Percentiles rank a stretch among this genome's conserved stretches.
Conservation (phyloP, 225 moss, liverwort and hornwort species). For the Climacium dendroides region DNA sequence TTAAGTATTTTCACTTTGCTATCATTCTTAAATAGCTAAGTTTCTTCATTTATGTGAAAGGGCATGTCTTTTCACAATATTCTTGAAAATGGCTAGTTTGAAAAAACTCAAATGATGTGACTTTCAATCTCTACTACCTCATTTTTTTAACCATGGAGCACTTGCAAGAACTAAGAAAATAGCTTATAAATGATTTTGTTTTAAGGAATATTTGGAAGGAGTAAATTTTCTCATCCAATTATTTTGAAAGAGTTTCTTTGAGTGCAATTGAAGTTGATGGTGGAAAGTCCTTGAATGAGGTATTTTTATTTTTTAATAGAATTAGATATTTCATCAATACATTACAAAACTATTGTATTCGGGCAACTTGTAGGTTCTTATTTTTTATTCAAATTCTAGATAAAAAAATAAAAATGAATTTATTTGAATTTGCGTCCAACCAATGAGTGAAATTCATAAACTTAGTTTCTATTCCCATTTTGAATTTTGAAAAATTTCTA, state of each 20-base stretch:
- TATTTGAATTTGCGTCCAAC: not conserved
- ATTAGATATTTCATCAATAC: accelerated
- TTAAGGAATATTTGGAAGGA: not conserved
- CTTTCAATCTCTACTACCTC: accelerated
- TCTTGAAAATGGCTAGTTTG: not conserved
- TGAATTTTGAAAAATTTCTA: not conserved
- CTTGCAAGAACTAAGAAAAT: not conserved
- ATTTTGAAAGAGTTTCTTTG: not conserved
- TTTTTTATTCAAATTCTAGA: not conserved
- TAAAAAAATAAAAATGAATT: no score
- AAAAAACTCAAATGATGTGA: not conserved
- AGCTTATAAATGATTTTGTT: not conserved
- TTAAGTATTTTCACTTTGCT: not conserved
- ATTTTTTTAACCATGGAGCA: not conserved
- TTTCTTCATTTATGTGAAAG: not conserved
- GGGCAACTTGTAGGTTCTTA: not conserved
- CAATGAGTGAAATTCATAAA: not conserved
- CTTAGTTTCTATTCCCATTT: not conserved
- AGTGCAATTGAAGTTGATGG: no score
- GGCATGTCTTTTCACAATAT: not conserved
- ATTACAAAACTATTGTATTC: not conserved
- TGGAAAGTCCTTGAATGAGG: not conserved
- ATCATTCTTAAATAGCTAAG: no score
- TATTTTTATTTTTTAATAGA: not conserved
- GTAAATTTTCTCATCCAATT: not conserved